These are phyloP conservation scores for Corchorus capsularis DNA, from an alignment of 345 rosid genomes.

Conservation along the genomic window DNA sequence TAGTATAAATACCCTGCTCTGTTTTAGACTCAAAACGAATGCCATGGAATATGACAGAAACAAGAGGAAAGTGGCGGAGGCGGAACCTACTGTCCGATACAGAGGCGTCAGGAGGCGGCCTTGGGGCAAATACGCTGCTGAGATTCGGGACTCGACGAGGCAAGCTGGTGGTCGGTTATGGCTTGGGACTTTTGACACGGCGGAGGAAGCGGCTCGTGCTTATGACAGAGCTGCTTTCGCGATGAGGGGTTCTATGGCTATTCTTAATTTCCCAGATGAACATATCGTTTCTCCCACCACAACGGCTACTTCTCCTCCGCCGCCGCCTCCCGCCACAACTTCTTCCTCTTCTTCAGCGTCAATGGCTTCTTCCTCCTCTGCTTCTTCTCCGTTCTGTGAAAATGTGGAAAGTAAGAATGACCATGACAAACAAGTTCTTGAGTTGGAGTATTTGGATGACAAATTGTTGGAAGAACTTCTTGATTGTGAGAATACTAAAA, in stretches of 20 bases:
- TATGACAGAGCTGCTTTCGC: conserved; percentile 76
- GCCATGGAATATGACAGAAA: conserved; percentile 28
- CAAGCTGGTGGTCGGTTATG: conserved; percentile 76
- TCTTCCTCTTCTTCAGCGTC: not conserved
- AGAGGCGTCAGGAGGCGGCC: conserved; percentile 74
- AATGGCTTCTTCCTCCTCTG: conserved; percentile 25
- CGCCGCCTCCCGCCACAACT: conserved; percentile 23
- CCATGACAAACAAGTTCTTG: conserved; percentile 40
- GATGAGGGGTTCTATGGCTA: conserved; percentile 67
- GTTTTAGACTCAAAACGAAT: not conserved
- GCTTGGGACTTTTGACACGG: conserved; percentile 81
- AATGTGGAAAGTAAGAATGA: conserved; percentile 17
- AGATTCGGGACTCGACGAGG: conserved; percentile 76
- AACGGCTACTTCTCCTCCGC: conserved; percentile 18
- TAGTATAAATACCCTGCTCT: conserved; percentile 17
- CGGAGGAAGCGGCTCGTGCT: conserved; percentile 83
- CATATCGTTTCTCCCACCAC: conserved; percentile 33
- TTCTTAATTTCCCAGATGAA: conserved; percentile 77
- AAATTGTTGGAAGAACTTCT: conserved; percentile 60
- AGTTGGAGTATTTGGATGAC: conserved; percentile 59
- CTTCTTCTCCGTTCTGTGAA: not conserved
- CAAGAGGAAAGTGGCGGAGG: conserved; percentile 31
- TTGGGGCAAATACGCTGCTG: conserved; percentile 89
- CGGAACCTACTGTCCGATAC: conserved; percentile 35
- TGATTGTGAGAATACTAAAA: conserved; percentile 33